Percentiles rank a stretch among this genome's conserved stretches.
These are phyloP conservation scores for Rutstroemia sp. DNA, from an alignment of 2,329 filamentous ascomycete genomes.

Conservation along the genomic window DNA sequence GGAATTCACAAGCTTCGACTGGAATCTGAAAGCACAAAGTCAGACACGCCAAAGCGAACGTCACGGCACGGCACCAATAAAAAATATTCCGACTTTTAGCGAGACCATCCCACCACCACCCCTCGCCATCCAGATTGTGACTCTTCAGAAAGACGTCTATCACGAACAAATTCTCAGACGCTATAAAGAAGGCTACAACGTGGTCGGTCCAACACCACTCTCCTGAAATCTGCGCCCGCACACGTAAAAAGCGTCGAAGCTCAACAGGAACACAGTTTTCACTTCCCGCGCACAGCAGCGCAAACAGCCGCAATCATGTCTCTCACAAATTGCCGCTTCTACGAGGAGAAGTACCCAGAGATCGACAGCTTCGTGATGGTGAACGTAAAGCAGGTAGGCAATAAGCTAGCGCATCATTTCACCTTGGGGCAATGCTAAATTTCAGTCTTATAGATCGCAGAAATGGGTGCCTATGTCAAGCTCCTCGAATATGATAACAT, in stretches of 20 bases:
- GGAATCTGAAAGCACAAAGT: neutral
- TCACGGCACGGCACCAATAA: slow-evolving; percentile 1
- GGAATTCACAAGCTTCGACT: neutral
- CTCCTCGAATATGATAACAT: slow-evolving; percentile 99
- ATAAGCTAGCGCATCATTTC: neutral
- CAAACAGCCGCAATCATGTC: slow-evolving; percentile 64
- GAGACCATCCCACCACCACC: slow-evolving; percentile 8
- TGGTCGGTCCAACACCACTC: neutral
- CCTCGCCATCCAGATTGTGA: slow-evolving; percentile 9
- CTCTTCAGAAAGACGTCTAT: slow-evolving; percentile 5
- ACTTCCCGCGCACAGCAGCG: slow-evolving; percentile 16
- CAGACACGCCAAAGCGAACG: neutral
- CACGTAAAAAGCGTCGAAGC: slow-evolving; percentile 3
- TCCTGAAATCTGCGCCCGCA: neutral
- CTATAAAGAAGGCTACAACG: slow-evolving; percentile 2
- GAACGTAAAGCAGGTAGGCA: slow-evolving; percentile 88
- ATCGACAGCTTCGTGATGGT: slow-evolving; percentile 99
- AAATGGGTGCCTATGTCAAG: slow-evolving; percentile 99
- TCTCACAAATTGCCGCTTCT: slow-evolving; percentile 93
- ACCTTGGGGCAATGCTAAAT: slow-evolving; percentile 8
- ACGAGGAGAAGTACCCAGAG: slow-evolving; percentile 96
- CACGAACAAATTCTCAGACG: slow-evolving; percentile 2
- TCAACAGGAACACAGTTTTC: slow-evolving; percentile 1
- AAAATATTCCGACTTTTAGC: slow-evolving; percentile 5
- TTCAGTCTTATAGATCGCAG: slow-evolving; percentile 64